phyloP scores from a whole-genome alignment of 2,329 filamentous ascomycete species.

The Colletotrichum viniferum region DNA sequence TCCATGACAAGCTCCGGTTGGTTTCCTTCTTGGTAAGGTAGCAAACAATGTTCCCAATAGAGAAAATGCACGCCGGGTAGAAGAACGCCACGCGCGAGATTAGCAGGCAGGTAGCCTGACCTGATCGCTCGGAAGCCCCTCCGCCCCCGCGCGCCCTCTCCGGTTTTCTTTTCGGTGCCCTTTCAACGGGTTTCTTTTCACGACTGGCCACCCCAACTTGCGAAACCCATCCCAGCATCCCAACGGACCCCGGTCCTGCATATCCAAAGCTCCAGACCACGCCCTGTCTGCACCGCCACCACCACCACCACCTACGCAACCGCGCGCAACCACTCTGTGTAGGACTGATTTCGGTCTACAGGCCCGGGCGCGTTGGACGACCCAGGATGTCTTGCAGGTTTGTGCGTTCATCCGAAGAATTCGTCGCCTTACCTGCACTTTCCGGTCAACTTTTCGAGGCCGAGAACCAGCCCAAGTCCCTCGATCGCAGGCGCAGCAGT shows the following conservation, averaged over 20 bases:
- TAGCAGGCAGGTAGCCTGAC: neutral
- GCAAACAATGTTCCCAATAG: constrained; percentile 13
- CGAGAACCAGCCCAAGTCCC: neutral
- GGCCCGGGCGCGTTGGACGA: neutral
- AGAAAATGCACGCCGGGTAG: constrained; percentile 1
- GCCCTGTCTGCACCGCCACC: neutral
- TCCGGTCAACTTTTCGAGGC: neutral
- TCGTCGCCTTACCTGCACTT: neutral
- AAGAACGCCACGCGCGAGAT: neutral
- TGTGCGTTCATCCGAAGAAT: constrained; percentile 3
- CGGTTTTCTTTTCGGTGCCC: neutral
- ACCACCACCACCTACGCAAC: neutral
- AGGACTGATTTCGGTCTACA: neutral
- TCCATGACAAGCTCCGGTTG: constrained; percentile 19
- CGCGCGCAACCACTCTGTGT: neutral
- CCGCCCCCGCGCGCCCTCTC: neutral
- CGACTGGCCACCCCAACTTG: neutral
- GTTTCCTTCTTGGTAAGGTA: constrained; percentile 5
- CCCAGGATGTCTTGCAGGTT: neutral
- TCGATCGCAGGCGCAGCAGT: neutral
- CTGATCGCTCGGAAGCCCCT: neutral
- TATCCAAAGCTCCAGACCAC: neutral
- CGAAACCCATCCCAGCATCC: neutral
- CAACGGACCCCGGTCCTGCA: neutral
- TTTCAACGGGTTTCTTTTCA: neutral